A percentile compares a stretch with the other conserved stretches of the same genome.
These are phyloP conservation scores for Pezicula radicicola DNA, from an alignment of 2,329 filamentous ascomycete species.

Conservation along the genomic window DNA sequence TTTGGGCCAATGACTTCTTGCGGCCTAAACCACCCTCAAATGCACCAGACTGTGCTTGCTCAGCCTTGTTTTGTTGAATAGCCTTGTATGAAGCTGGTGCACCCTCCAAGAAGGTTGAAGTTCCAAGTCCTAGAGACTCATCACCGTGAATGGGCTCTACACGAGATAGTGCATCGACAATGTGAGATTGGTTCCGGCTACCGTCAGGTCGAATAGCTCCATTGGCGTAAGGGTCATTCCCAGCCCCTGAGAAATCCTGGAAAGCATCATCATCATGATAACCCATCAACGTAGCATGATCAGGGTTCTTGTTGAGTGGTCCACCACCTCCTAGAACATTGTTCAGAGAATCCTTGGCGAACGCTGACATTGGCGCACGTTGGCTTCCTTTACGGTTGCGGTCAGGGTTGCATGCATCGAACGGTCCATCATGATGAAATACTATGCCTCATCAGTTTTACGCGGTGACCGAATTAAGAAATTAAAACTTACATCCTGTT, in stretches of 20 bases:
- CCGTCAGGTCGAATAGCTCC: slow-evolving; percentile 31
- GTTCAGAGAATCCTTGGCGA: slow-evolving; percentile 88
- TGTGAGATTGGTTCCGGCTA: slow-evolving; percentile 28
- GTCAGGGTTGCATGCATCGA: slow-evolving; percentile 93
- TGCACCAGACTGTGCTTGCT: slow-evolving; percentile 54
- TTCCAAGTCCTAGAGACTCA: slow-evolving; percentile 80
- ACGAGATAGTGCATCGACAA: slow-evolving; percentile 67
- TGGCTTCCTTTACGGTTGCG: slow-evolving; percentile 82
- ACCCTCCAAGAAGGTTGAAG: slow-evolving; percentile 93
- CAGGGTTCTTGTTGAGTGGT: slow-evolving; percentile 75
- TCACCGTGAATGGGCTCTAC: slow-evolving; percentile 78
- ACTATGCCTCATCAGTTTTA: slow-evolving; percentile 48
- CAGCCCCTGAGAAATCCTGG: slow-evolving; percentile 62
- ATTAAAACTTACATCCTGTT: slow-evolving; percentile 68
- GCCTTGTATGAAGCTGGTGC: slow-evolving; percentile 80
- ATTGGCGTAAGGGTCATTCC: slow-evolving; percentile 37
- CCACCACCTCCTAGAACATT: slow-evolving; percentile 87
- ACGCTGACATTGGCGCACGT: slow-evolving; percentile 92
- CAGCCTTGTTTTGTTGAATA: slow-evolving; percentile 73
- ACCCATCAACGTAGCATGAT: slow-evolving; percentile 87
- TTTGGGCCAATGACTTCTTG: slow-evolving; percentile 93
- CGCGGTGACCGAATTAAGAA: slow-evolving; percentile 9
- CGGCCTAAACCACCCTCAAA: slow-evolving; percentile 64
- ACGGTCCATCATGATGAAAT: slow-evolving; percentile 96
- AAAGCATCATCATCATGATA: slow-evolving; percentile 79